Base-by-base conservation (phyloP, 371 early-diverging fungal species). In the Lichtheimia ornata region DNA sequence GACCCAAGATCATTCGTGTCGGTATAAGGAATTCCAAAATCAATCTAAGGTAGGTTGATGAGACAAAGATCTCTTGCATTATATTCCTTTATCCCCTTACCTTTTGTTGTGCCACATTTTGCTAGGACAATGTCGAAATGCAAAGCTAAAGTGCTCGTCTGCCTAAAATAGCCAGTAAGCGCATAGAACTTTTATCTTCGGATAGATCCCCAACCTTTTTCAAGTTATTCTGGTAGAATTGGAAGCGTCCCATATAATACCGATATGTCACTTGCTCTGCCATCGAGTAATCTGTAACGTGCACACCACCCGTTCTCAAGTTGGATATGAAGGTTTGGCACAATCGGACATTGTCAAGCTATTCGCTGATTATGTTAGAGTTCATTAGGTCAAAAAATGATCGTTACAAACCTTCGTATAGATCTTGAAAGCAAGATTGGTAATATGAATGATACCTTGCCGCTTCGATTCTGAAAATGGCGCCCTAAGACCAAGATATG, bases 221-320 rank as follows among this genome's bases (percentile, higher is more conserved):
- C 12, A 81, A 43, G 55, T 65, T 64, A 22, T 71, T 71, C 15
- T 83, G 71, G 50, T 76, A 83, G 12, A 82, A 72, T 2, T 70
- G 52, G 58, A 82, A 84, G 18, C 86, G 73, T 2, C 86, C 86
- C 7, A 81, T 62, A 57, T 86, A 86, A 53, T 82, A 86, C 5
- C 73, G 76, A 50, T 84, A 78, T 0, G 84, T 81, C 5, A 86
- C 84, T 64, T 83, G 86, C 42, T 86, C 76, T 13, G 76, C 69
- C 59, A 82, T 79, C 0, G 83, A 84, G 53, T 69, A 86, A 2
- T 73, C 49, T 0, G 61, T 53, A 0, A 86, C 30, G 2, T 75
- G 59, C 1, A 80, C 72, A 4, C 71, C 75, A 4, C 81, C 80
- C 5, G 69, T 78, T 2, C 68, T 62, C 14, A 86, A 73, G n/a